These are phyloP conservation scores for Teratosphaeriaceae sp. DNA, from an alignment of 2,329 filamentous ascomycete genomes.

Conservation along the genomic window DNA sequence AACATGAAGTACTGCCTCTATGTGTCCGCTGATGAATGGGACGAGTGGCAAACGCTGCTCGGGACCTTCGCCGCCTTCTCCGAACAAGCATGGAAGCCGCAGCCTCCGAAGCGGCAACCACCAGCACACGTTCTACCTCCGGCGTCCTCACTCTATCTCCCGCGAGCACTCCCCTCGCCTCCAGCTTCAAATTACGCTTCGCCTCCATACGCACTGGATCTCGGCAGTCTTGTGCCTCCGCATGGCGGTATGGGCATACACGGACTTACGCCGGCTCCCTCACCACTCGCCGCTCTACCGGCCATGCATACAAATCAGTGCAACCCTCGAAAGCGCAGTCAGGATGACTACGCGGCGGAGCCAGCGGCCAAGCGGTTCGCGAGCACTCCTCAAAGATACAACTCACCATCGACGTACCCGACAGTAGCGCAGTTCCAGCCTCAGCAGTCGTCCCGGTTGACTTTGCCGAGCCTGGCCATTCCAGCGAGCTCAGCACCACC, in stretches of 20 bases:
- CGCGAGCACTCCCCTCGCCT: conserved; percentile 45
- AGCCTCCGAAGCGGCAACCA: conserved; percentile 30
- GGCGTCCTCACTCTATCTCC: conserved; percentile 43
- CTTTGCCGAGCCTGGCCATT: conserved; percentile 65
- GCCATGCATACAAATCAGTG: conserved; percentile 28
- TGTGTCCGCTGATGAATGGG: conserved; percentile 81
- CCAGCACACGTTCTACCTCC: conserved; percentile 37
- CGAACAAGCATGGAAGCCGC: conserved; percentile 53
- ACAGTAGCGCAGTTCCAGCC: conserved; percentile 26
- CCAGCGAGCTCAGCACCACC: conserved; percentile 39
- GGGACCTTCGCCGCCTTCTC: conserved; percentile 79
- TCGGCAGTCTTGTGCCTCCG: conserved; percentile 33
- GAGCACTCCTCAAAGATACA: conserved; percentile 17
- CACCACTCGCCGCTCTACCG: conserved; percentile 38
- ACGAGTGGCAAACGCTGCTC: conserved; percentile 76
- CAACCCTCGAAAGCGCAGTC: conserved; percentile 49
- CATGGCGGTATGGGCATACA: conserved; percentile 28
- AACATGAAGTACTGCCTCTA: conserved; percentile 95
- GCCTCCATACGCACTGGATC: conserved; percentile 36
- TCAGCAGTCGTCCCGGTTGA: conserved; percentile 46
- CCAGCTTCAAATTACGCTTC: conserved; percentile 46
- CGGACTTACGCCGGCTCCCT: conserved; percentile 36
- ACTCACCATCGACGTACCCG: conserved; percentile 25
- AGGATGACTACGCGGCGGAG: conserved; percentile 49
- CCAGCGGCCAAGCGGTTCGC: conserved; percentile 49